phyloP scores from a whole-genome alignment of 768 basidiomycete genomes.

The Strobilomyces echinocephalus region DNA sequence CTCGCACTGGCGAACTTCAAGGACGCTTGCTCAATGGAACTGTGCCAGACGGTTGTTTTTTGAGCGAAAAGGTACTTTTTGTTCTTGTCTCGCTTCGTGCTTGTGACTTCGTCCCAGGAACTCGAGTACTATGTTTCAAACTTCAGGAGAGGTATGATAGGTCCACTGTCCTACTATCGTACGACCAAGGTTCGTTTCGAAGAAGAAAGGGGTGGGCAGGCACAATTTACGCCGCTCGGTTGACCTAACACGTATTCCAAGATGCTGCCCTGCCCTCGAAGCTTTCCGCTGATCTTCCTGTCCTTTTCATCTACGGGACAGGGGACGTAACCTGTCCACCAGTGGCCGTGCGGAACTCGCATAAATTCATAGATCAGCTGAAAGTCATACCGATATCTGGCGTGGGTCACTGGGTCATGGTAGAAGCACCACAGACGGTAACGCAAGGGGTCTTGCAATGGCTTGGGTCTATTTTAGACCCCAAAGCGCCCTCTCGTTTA shows the following conservation, averaged over 20 bases:
- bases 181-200: slow-evolving; percentile 56
- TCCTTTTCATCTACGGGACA: slow-evolving; percentile 59
- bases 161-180: slow-evolving; percentile 76
- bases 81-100: neutral
- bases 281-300: slow-evolving; percentile 47
- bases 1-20: slow-evolving; percentile 8
- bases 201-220: slow-evolving; percentile 48
- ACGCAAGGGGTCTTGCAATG: slow-evolving; percentile 45
- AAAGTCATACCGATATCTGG: slow-evolving; percentile 51
- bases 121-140: slow-evolving; percentile 46
- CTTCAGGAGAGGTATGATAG: slow-evolving; percentile 51
- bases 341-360: slow-evolving; percentile 37
- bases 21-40: slow-evolving; percentile 1
- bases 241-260: slow-evolving; percentile 15
- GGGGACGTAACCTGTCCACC: slow-evolving; percentile 46
- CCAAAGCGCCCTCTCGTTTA: neutral
- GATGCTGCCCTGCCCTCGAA: slow-evolving; percentile 42
- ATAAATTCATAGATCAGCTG: slow-evolving; percentile 47
- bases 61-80: slow-evolving; percentile 16
- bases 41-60: slow-evolving; percentile 10
- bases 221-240: neutral
- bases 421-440: slow-evolving; percentile 55
- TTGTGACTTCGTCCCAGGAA: slow-evolving; percentile 41
- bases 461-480: slow-evolving; percentile 29
- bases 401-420: slow-evolving; percentile 66